Evolutionary conservation across 345 rosid species (phyloP).

Genomic region (Hevea brasiliensis): DNA sequence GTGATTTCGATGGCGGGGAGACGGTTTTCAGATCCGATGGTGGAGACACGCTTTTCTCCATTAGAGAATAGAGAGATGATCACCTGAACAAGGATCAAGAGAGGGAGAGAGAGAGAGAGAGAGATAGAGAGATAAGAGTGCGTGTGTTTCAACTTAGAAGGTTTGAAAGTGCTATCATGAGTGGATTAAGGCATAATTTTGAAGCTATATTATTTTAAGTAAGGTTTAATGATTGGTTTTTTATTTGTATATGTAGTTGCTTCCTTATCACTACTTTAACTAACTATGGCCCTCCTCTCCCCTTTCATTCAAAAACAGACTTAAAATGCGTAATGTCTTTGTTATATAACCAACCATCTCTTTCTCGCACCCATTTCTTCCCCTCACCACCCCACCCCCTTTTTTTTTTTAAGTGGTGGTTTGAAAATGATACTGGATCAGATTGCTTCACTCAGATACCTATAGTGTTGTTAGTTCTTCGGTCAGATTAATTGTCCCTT

Average conservation of each 20-base stretch:
- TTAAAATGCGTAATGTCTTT: conserved; percentile 29
- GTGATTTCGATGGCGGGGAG: conserved; percentile 20
- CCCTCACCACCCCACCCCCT: too few species aligned
- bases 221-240: conserved; percentile 18
- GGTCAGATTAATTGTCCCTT: too few species aligned
- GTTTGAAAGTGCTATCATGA: neutral
- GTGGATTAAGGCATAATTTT: conserved; percentile 24
- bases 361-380: neutral
- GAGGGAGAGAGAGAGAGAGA: neutral
- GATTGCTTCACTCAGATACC: too few species aligned
- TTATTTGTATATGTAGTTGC: conserved; percentile 35
- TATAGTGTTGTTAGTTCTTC: too few species aligned
- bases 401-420: too few species aligned
- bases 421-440: too few species aligned
- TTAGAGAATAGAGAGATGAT: neutral
- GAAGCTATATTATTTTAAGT: conserved; percentile 18
- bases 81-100: neutral
- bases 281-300: conserved; percentile 52
- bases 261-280: conserved; percentile 67
- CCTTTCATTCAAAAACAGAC: conserved; percentile 26
- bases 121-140: neutral
- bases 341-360: conserved; percentile 46
- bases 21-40: conserved; percentile 35
- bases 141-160: conserved; percentile 11
- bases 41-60: conserved; percentile 29